A percentile compares a stretch with the other conserved stretches of the same genome.
These are phyloP conservation scores for Heliosperma pusillum DNA, from an alignment of 148 eudicot genomes.

Conservation along the genomic window DNA sequence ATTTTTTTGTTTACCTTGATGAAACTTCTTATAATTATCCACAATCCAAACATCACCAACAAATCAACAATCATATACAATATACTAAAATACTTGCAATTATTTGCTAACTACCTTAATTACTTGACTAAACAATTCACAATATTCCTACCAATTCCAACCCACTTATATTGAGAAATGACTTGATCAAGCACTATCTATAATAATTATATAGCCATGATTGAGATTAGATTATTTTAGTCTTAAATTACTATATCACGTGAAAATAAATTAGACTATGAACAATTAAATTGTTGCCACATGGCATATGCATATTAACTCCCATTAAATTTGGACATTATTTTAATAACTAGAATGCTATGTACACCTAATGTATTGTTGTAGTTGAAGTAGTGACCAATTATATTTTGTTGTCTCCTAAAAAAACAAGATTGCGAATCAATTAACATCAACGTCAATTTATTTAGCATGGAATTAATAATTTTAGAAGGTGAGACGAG, in stretches of 20 bases:
- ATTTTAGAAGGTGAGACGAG: slow-evolving; percentile 4
- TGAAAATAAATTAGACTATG: background rate
- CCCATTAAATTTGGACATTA: background rate
- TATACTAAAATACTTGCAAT: background rate
- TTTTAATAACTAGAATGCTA: too few species aligned
- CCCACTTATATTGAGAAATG: background rate
- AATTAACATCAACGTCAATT: background rate
- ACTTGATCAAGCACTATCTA: background rate
- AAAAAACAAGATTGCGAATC: background rate
- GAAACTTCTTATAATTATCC: too few species aligned
- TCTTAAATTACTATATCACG: background rate
- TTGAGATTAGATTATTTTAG: background rate
- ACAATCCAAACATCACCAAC: too few species aligned
- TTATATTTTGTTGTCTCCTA: background rate
- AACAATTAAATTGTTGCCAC: background rate
- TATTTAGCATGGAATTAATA: background rate
- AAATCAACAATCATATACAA: too few species aligned
- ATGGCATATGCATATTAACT: background rate
- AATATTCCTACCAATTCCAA: background rate
- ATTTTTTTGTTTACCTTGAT: too few species aligned
- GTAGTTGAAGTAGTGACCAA: background rate
- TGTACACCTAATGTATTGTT: background rate
- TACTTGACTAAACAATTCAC: slow-evolving; percentile 4
- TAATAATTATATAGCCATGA: background rate
- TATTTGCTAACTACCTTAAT: slow-evolving; percentile 4